A percentile compares a stretch with the other conserved stretches of the same genome.
phyloP scores from a whole-genome alignment of 2,329 filamentous ascomycete genomes.

The Lasiodiplodia theobromae region DNA sequence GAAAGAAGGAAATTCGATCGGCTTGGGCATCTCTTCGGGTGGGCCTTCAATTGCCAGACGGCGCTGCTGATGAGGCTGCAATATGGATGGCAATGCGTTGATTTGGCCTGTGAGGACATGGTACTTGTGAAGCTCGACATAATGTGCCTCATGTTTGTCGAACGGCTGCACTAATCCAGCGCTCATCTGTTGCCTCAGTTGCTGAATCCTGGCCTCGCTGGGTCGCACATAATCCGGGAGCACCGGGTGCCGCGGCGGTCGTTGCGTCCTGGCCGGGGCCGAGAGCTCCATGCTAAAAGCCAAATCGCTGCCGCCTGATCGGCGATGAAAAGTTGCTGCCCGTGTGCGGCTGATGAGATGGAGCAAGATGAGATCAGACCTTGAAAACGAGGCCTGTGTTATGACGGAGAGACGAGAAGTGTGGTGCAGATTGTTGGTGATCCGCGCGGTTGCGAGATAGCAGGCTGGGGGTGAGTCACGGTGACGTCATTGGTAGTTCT shows the following conservation, averaged over 20 bases:
- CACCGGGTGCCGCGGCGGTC: neutral
- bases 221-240: neutral
- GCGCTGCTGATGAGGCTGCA: neutral
- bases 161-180: neutral
- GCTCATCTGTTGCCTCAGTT: neutral
- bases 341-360: neutral
- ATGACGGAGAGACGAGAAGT: neutral
- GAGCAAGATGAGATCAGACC: neutral
- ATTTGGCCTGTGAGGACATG: neutral
- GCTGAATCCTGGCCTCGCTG: neutral
- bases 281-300: neutral
- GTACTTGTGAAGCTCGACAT: constrained; percentile 6
- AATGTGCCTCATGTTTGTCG: neutral
- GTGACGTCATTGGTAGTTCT: constrained; percentile 3
- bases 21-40: neutral
- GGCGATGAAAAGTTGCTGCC: neutral
- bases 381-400: neutral
- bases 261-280: neutral
- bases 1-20: neutral
- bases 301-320: neutral
- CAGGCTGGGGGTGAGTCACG: neutral
- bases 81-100: neutral
- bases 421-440: neutral
- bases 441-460: neutral
- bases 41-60: neutral